These are phyloP conservation scores for Hirsutella minnesotensis DNA, from an alignment of 2,329 filamentous ascomycete species.

Conservation along the genomic window DNA sequence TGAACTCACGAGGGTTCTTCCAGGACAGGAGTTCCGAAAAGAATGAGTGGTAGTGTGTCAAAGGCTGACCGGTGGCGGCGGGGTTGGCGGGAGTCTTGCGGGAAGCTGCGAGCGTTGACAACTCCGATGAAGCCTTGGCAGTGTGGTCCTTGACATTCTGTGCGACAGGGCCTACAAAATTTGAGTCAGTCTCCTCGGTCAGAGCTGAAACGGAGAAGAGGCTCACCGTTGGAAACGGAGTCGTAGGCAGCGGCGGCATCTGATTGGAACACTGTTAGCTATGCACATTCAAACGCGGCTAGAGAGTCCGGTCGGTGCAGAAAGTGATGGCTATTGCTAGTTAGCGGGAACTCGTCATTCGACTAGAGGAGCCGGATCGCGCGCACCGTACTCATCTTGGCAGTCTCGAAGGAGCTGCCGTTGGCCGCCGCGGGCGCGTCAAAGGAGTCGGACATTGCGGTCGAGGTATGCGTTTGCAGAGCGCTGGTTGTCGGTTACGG, in stretches of 20 bases:
- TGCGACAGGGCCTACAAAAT: slow-evolving; percentile 41
- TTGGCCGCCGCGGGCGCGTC: slow-evolving; percentile 23
- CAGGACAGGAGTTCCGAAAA: slow-evolving; percentile 59
- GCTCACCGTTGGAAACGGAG: slow-evolving; percentile 32
- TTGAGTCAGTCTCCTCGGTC: background rate
- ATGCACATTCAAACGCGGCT: background rate
- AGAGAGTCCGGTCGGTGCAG: too few relatives aligned
- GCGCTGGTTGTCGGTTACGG: background rate
- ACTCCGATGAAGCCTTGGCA: slow-evolving; percentile 42
- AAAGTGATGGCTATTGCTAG: background rate
- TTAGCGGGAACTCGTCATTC: background rate
- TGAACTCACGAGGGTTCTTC: slow-evolving; percentile 49
- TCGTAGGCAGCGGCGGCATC: slow-evolving; percentile 38
- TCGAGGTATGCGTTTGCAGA: slow-evolving; percentile 3
- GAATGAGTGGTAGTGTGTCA: slow-evolving; percentile 61
- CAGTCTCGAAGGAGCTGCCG: slow-evolving; percentile 32
- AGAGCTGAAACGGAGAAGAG: background rate
- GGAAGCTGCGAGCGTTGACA: slow-evolving; percentile 45
- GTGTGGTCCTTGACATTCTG: slow-evolving; percentile 45
- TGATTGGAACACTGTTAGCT: slow-evolving; percentile 22
- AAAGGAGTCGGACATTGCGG: slow-evolving; percentile 20
- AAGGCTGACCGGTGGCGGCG: slow-evolving; percentile 47
- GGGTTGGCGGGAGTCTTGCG: slow-evolving; percentile 41
- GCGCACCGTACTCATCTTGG: slow-evolving; percentile 44
- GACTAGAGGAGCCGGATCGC: background rate